Evolutionary conservation across 768 basidiomycete species (phyloP).

Genomic region (Mrakia gelida): DNA sequence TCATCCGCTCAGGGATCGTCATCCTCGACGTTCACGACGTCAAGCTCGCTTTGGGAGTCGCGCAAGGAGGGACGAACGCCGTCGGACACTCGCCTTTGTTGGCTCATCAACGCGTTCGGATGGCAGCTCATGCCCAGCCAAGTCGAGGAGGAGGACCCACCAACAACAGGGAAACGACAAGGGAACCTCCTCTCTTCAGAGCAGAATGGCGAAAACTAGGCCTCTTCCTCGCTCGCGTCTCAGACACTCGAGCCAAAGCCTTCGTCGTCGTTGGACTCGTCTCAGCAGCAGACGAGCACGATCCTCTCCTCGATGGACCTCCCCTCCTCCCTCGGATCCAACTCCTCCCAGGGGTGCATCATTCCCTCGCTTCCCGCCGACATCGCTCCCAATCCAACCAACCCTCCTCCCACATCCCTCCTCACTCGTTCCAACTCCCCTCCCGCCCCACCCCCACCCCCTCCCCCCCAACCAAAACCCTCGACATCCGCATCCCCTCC

Average conservation of each 20-base stretch:
- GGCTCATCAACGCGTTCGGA: not conserved
- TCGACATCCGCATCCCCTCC: conserved; percentile 56
- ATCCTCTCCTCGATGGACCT: conserved; percentile 31
- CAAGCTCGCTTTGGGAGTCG: not conserved
- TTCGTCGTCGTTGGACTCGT: conserved; percentile 42
- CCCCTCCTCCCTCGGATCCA: conserved; percentile 37
- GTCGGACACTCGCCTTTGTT: not conserved
- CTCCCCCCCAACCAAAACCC: conserved; percentile 24
- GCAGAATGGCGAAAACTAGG: conserved; percentile 39
- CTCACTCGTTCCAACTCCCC: not conserved
- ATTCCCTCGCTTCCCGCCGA: not conserved
- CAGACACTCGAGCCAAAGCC: conserved; percentile 37
- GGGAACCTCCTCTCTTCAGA: not conserved
- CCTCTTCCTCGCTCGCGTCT: conserved; percentile 39
- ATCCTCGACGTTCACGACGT: conserved; percentile 25
- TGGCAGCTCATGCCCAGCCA: not conserved
- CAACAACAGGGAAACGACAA: not conserved
- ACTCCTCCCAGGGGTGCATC: conserved; percentile 20
- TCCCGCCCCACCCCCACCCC: not conserved
- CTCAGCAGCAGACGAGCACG: conserved; percentile 2
- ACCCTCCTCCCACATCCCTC: not conserved
- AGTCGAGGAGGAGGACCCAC: not conserved
- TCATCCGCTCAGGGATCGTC: conserved; percentile 23
- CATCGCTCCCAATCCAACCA: not conserved
- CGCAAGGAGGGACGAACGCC: not conserved